phyloP scores from a whole-genome alignment of 2,329 filamentous ascomycete species.

The Talaromyces sp. region DNA sequence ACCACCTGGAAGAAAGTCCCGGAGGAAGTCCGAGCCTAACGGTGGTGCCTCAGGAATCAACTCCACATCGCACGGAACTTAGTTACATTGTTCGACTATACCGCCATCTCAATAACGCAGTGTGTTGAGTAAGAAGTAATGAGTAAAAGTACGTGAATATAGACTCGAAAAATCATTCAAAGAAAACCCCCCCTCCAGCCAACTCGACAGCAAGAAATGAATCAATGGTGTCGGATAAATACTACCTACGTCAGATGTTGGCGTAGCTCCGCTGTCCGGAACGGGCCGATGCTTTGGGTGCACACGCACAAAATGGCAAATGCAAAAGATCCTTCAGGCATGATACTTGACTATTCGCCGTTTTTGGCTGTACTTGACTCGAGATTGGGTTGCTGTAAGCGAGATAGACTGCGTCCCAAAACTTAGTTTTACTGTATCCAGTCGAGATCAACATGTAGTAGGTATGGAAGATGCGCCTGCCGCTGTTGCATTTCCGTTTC shows the following conservation, averaged over 20 bases:
- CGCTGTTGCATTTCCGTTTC: not conserved
- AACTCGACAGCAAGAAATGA: not conserved
- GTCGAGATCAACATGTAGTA: not conserved
- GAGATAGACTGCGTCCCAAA: not conserved
- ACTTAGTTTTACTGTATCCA: not conserved
- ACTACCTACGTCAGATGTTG: not conserved
- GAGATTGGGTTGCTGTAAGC: not conserved
- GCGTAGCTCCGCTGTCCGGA: not conserved
- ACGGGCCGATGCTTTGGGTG: not conserved
- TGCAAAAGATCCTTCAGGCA: no score
- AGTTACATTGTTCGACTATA: not conserved
- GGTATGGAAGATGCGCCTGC: not conserved
- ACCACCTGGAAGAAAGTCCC: not conserved
- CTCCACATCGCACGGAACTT: not conserved
- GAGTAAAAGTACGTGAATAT: not conserved
- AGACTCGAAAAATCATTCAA: not conserved
- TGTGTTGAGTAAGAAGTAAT: not conserved
- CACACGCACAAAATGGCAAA: not conserved
- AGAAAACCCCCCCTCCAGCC: not conserved
- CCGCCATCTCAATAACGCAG: not conserved
- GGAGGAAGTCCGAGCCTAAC: no score
- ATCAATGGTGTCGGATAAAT: not conserved
- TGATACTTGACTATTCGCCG: not conserved
- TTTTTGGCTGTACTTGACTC: not conserved
- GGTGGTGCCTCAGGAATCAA: not conserved